Evolutionary conservation across 1,284 basidiomycete species (phyloP), one percentile per base, ranked within the genome.

Genomic region (Rhodotorula sp.): DNA sequence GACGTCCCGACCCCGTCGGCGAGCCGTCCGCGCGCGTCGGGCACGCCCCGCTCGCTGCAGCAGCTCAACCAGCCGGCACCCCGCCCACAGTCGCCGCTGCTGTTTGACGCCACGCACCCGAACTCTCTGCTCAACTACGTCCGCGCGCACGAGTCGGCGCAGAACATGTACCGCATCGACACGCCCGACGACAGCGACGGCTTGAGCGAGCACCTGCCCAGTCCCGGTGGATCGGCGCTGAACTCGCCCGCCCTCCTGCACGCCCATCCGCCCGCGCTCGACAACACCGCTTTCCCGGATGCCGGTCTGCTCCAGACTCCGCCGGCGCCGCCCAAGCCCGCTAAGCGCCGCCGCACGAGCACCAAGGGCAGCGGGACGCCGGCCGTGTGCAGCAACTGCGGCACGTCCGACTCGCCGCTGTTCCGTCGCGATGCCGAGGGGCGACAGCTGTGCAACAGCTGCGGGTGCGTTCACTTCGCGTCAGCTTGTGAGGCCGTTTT

Each of bases 371-470:
- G 45, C 10, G 45, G 62, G n/a, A 48, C 62, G 12, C 61, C 68
- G 21, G 58, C 65, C 45, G 62, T 65, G 41, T 96, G 93, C 82
- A 88, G 90, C 61, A 96, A 95, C 82, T 96, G 93, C 81, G 90
- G 90, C 41, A 95, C 93, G 55, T 92, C 90, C 82, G 94, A 93
- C 63, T 96, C 93, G 4, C 93, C 93, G 14, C 83, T 96, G 16
- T 96, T 93, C 92, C 85, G 93, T 79, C 85, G 93, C 78, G 93
- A 95, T 80, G 92, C 93, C 81, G 90, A 92, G 67, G 93, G 93
- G 66, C 91, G 93, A 80, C 85, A 88, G 63, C 86, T 91, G 78
- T 92, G 90, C 83, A 92, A 91, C 81, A 89, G 90, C 67, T 92
- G 90, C 66, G 67, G 70, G 66, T 71, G 13, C 54, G 57, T 56